These are phyloP conservation scores for Calonectria crousiana DNA, from an alignment of 2,329 filamentous ascomycete species.

Conservation along the genomic window DNA sequence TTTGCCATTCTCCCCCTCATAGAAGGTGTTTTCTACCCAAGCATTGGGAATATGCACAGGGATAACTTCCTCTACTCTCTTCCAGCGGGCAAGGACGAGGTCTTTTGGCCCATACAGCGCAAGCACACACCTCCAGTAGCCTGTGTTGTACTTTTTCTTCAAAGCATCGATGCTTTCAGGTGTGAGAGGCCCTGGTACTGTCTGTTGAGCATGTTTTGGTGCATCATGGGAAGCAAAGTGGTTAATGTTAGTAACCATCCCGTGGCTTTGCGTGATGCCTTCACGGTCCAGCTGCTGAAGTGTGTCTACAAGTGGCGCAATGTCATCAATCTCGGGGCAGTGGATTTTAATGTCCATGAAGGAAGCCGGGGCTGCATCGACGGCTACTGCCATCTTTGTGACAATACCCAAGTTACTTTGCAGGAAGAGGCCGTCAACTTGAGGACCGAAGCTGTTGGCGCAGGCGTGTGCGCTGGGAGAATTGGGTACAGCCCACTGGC, in stretches of 20 bases:
- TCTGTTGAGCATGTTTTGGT: not conserved
- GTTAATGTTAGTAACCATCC: not conserved
- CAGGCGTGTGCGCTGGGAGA: not conserved
- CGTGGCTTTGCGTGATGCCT: not conserved
- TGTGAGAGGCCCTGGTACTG: not conserved
- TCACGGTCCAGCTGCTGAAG: not conserved
- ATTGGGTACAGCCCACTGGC: not conserved
- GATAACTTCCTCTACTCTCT: not conserved
- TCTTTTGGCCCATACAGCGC: not conserved
- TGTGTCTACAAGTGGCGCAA: not conserved
- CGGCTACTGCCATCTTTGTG: not conserved
- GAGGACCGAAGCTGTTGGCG: not conserved
- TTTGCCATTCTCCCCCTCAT: not conserved
- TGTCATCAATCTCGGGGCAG: not conserved
- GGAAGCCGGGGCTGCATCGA: not conserved
- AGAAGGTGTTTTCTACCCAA: not conserved
- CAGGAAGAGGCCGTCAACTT: not conserved
- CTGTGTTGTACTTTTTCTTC: not conserved
- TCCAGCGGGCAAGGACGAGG: not conserved
- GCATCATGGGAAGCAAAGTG: not conserved
- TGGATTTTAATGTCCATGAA: not conserved
- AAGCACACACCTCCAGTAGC: not conserved
- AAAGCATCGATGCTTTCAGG: not conserved
- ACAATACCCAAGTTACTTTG: not conserved
- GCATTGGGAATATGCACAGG: not conserved